Base-by-base conservation (phyloP, 305 asterid genomes). In the Fraxinus velutina region DNA sequence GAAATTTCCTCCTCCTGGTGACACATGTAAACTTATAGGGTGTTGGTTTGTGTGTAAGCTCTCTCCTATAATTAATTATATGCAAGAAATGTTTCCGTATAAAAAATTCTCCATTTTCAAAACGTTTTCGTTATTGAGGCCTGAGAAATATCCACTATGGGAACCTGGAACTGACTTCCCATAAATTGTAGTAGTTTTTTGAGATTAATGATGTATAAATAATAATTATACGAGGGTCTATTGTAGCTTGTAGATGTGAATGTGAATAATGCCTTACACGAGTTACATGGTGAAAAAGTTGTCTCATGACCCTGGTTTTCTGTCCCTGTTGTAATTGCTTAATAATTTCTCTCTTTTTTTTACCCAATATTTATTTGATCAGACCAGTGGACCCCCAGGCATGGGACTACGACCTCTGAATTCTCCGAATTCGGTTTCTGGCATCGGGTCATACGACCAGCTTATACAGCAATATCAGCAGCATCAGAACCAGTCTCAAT, bases 381-480 rank as follows among this genome's bases (percentile, higher is more conserved):
- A 96, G 99, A 87, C 90, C 81, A 90, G 92, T 84, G 99, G 95
- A 82, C 92, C 92, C 80, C 92, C 89, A 5, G 92, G 97, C 81
- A 80, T 94, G 27, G 98, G 99, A 77, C 84, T 91, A 84, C 86
- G 97, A 78, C 97, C 98, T 83, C 90, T 88, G 84, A 94, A 90
- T 87, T 85, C 90, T 62, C 97, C 94, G 0, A 93, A 86, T 87
- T 84, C 95, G 75, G 91, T 90, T 81, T 91, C 99, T 83, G 93
- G 97, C 77, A 82, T 91, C 22, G 98, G 98, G 78, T 83, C 96
- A 3, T 96, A 93, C 70, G 99, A 96, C 84, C 99, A 94, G 86
- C 90, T 92, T 80, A 83, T 93, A 79, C 99, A 94, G 88, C 99
- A 93, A 88, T 94, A 92, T 87, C 97, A 92, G 76, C 98, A 92